These are phyloP conservation scores for Aphanomyces invadans DNA, from an alignment of 352 stramenopile species.

Conservation along the genomic window DNA sequence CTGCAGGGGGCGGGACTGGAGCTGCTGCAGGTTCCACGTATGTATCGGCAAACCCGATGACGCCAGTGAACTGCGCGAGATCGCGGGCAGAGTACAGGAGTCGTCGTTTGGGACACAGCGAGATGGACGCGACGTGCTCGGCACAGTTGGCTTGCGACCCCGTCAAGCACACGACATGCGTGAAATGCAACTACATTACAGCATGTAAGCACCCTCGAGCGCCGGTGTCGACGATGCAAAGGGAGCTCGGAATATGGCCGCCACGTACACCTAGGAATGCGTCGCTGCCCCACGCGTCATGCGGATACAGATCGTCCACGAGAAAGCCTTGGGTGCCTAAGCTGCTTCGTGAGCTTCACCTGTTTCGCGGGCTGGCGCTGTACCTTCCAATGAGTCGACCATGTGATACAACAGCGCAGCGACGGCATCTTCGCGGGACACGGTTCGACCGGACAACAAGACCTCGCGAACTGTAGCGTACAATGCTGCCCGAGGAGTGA, in stretches of 20 bases:
- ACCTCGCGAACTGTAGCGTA: background rate
- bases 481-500: background rate
- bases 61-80: background rate
- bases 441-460: background rate
- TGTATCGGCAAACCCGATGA: background rate
- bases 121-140: background rate
- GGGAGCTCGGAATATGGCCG: no score
- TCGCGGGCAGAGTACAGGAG: background rate
- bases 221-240: no score
- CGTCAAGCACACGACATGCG: constrained; percentile 3
- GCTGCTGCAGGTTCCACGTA: background rate
- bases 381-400: background rate
- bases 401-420: constrained; percentile 7
- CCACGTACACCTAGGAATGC: background rate
- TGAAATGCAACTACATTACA: constrained; percentile 10
- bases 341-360: no score
- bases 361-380: no score
- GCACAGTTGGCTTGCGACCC: background rate
- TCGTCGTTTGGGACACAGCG: constrained; percentile 1
- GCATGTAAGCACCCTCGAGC: no score
- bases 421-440: background rate
- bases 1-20: background rate
- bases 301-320: constrained; percentile 7
- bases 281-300: constrained; percentile 17
- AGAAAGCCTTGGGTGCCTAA: constrained; percentile 9